phyloP scores from a whole-genome alignment of 257 asterid genomes.

The Nicotiana paniculata region DNA sequence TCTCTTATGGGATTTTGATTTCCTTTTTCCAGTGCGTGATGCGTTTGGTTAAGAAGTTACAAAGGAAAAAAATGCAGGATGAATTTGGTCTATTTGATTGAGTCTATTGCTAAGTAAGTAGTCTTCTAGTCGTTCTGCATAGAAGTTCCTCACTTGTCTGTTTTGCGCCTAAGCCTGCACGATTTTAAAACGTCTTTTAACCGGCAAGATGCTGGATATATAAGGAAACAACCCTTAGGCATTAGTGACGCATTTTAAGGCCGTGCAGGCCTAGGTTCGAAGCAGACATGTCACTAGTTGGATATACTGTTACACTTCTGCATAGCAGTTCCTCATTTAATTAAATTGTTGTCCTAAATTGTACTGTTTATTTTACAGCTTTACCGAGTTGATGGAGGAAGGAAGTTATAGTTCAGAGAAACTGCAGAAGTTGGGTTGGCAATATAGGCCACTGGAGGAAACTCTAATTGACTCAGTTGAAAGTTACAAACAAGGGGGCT shows the following conservation, averaged over 20 bases:
- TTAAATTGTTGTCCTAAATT: neutral
- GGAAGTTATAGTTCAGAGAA: slow-evolving; percentile 35
- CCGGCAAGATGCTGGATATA: neutral
- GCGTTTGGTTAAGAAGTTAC: neutral
- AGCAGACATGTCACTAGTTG: neutral
- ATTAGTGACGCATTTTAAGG: neutral
- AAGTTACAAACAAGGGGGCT: slow-evolving; percentile 45
- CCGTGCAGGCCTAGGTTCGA: neutral
- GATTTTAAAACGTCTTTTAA: neutral
- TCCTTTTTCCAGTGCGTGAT: neutral
- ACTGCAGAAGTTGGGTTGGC: slow-evolving; percentile 67
- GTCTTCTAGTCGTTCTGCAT: neutral
- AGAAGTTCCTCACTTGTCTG: neutral
- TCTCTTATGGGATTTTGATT: neutral
- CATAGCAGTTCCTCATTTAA: neutral
- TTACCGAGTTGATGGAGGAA: slow-evolving; percentile 25
- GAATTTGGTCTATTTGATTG: neutral
- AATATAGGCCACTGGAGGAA: slow-evolving; percentile 47
- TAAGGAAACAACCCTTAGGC: neutral
- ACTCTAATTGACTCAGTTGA: slow-evolving; percentile 60
- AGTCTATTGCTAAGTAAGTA: neutral
- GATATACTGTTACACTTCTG: neutral
- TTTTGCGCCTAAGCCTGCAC: neutral
- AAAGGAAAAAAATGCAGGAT: neutral
- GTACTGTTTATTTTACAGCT: slow-evolving; percentile 29